These are phyloP conservation scores for Suhomyces kunorum DNA, from an alignment of 1,139 yeast species.

Conservation along the genomic window DNA sequence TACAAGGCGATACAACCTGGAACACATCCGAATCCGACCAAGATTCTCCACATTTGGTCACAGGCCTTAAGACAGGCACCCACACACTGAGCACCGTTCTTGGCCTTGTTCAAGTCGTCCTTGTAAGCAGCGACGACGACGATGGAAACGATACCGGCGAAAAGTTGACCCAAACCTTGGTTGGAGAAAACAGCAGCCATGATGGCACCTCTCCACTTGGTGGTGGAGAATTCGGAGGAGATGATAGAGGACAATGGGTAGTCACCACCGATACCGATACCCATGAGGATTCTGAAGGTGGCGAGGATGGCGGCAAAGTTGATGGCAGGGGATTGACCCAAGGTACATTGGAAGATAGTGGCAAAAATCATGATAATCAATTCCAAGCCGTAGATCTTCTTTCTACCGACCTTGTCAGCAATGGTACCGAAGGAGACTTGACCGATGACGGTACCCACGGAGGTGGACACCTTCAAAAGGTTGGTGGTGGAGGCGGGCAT, in stretches of 20 bases:
- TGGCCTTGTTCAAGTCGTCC: slow-evolving; percentile 52
- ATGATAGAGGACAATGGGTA: slow-evolving; percentile 95
- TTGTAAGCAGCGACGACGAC: slow-evolving; percentile 74
- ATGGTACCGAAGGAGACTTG: slow-evolving; percentile 83
- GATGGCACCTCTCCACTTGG: slow-evolving; percentile 95
- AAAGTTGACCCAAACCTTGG: slow-evolving; percentile 89
- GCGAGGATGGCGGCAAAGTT: slow-evolving; percentile 70
- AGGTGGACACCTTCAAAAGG: slow-evolving; percentile 80
- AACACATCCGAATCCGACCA: slow-evolving; percentile 84
- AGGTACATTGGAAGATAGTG: slow-evolving; percentile 70
- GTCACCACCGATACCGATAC: slow-evolving; percentile 99
- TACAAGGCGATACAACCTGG: slow-evolving; percentile 83
- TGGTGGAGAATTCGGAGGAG: slow-evolving; percentile 84
- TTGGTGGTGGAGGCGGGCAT: slow-evolving; percentile 72
- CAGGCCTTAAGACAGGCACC: slow-evolving; percentile 68
- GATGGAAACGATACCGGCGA: slow-evolving; percentile 82
- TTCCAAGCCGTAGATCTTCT: slow-evolving; percentile 84
- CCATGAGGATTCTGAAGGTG: slow-evolving; percentile 81
- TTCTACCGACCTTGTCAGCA: slow-evolving; percentile 87
- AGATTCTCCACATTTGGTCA: slow-evolving; percentile 93
- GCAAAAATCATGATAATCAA: slow-evolving; percentile 81
- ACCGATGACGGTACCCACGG: slow-evolving; percentile 93
- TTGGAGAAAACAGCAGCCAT: slow-evolving; percentile 93
- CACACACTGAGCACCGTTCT: slow-evolving; percentile 57
- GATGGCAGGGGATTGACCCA: slow-evolving; percentile 70